These are phyloP conservation scores for Trichoderma sp. DNA, from an alignment of 2,329 filamentous ascomycete genomes.

Conservation along the genomic window DNA sequence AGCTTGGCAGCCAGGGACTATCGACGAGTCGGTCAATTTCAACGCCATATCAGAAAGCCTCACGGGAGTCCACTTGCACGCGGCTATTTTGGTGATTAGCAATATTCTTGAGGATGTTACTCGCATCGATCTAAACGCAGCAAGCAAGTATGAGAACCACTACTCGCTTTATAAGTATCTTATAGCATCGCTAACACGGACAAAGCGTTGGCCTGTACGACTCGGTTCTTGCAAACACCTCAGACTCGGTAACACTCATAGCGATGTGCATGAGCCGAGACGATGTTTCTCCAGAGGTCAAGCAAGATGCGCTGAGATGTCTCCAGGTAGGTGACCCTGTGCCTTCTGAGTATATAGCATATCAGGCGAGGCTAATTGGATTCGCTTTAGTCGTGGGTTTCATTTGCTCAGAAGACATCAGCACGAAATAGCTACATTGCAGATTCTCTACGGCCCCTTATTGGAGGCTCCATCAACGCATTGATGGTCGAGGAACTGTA, in stretches of 20 bases:
- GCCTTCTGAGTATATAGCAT: conserved; percentile 29
- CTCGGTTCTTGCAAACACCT: conserved; percentile 43
- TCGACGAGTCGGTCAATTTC: conserved; percentile 42
- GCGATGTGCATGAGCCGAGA: conserved; percentile 40
- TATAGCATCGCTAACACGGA: conserved; percentile 25
- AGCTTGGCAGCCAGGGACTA: conserved; percentile 28
- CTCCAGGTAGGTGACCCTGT: conserved; percentile 54
- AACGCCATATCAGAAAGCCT: conserved; percentile 52
- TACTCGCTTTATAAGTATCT: conserved; percentile 34
- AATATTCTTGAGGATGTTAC: conserved; percentile 41
- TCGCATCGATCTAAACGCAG: conserved; percentile 65
- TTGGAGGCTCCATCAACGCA: conserved; percentile 61
- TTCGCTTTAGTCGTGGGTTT: conserved; percentile 65
- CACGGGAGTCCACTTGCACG: conserved; percentile 51
- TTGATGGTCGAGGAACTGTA: conserved; percentile 61
- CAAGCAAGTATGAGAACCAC: conserved; percentile 51
- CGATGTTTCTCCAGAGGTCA: conserved; percentile 39
- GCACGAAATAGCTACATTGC: conserved; percentile 59
- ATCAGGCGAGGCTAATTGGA: conserved; percentile 27
- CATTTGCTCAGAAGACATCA: conserved; percentile 68
- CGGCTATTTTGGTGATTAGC: conserved; percentile 63
- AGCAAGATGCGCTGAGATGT: conserved; percentile 60
- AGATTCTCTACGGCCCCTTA: conserved; percentile 59
- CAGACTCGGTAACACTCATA: conserved; percentile 46
- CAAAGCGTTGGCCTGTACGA: conserved; percentile 43